phyloP scores from a whole-genome alignment of 2,329 filamentous ascomycete genomes.

The Plectosphaerella cucumerina region DNA sequence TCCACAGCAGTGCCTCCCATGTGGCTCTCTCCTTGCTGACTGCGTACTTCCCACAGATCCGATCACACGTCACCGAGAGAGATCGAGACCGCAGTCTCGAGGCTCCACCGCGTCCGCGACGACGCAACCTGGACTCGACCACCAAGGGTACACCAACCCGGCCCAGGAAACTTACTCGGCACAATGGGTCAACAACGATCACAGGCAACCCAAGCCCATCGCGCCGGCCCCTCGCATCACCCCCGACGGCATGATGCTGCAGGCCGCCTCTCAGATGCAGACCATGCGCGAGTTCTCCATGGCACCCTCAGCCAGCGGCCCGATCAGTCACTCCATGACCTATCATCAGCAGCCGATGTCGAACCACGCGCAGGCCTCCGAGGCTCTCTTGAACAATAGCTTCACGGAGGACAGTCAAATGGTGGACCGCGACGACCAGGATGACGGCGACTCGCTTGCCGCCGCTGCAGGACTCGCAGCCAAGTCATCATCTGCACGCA shows the following conservation, averaged over 20 bases:
- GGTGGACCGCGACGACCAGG: conserved; percentile 55
- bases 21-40: neutral
- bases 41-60: conserved; percentile 19
- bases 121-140: conserved; percentile 49
- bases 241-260: conserved; percentile 56
- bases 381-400: conserved; percentile 49
- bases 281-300: conserved; percentile 43
- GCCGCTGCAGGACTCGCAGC: conserved; percentile 33
- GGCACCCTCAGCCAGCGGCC: conserved; percentile 40
- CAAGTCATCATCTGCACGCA: conserved; percentile 56
- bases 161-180: conserved; percentile 38
- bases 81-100: conserved; percentile 43
- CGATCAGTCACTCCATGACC: conserved; percentile 12
- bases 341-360: conserved; percentile 32
- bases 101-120: conserved; percentile 53
- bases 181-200: conserved; percentile 45
- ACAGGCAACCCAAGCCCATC: conserved; percentile 40
- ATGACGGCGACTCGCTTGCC: conserved; percentile 50
- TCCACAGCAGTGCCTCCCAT: no score
- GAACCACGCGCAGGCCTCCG: conserved; percentile 49
- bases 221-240: conserved; percentile 41
- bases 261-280: conserved; percentile 50
- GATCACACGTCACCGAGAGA: conserved; percentile 36
- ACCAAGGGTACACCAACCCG: conserved; percentile 36
- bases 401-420: conserved; percentile 59